phyloP scores from a whole-genome alignment of 2,329 filamentous ascomycete genomes.

The Canariomyces notabilis region DNA sequence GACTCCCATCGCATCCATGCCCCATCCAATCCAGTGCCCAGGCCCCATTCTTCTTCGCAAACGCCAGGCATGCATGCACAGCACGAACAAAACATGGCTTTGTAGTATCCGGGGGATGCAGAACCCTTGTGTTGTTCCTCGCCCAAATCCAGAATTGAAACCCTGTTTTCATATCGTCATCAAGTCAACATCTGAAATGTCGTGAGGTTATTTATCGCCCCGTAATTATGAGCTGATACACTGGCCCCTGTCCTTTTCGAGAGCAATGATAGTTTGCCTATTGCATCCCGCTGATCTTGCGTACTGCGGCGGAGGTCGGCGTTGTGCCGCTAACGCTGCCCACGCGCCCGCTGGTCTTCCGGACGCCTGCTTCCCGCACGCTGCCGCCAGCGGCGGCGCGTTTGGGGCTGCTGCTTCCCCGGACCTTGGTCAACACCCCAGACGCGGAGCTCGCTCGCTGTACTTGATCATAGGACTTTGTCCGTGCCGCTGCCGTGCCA shows the following conservation, averaged over 20 bases:
- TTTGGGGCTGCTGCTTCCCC: slow-evolving; percentile 34
- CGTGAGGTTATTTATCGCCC: not conserved
- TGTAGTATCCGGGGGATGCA: not conserved
- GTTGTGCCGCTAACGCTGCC: slow-evolving; percentile 50
- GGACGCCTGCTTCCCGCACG: slow-evolving; percentile 48
- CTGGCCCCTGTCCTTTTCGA: not conserved
- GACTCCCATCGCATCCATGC: not conserved
- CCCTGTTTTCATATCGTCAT: slow-evolving; percentile 12
- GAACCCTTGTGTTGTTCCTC: not conserved
- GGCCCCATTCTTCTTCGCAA: slow-evolving; percentile 5
- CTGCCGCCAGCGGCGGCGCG: slow-evolving; percentile 36
- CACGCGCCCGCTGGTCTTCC: slow-evolving; percentile 62
- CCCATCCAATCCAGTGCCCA: too few relatives aligned
- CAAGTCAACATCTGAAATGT: slow-evolving; percentile 9
- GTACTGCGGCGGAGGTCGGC: slow-evolving; percentile 40
- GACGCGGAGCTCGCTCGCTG: slow-evolving; percentile 48
- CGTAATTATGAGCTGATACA: not conserved
- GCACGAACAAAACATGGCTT: not conserved
- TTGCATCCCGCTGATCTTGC: slow-evolving; percentile 42
- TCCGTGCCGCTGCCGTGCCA: slow-evolving; percentile 45
- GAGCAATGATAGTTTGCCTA: not conserved
- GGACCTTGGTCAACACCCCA: slow-evolving; percentile 59
- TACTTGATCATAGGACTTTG: slow-evolving; percentile 51
- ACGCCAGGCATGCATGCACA: slow-evolving; percentile 12
- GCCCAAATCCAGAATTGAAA: not conserved